A percentile compares a stretch with the other conserved stretches of the same genome.
These are phyloP conservation scores for Zygosaccharomyces bisporus DNA, from an alignment of 805 yeast genomes.

Conservation along the genomic window DNA sequence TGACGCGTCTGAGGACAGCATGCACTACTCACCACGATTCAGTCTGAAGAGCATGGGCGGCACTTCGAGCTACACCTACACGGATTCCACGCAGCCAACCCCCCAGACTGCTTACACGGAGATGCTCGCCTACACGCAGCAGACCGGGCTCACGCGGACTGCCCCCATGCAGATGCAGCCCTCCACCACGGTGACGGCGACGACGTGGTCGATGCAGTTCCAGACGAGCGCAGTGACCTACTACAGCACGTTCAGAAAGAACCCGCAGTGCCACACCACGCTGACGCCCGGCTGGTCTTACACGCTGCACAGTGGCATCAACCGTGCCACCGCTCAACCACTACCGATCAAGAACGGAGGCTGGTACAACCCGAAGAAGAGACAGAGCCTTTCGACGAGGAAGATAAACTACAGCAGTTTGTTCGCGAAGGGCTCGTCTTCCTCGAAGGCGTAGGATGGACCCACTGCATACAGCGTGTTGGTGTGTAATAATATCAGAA, in stretches of 20 bases:
- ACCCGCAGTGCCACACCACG: slow-evolving; percentile 51
- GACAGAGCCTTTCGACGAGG: slow-evolving; percentile 38
- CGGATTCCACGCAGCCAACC: slow-evolving; percentile 43
- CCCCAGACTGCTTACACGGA: slow-evolving; percentile 37
- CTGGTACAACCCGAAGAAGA: slow-evolving; percentile 59
- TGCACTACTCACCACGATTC: slow-evolving; percentile 68
- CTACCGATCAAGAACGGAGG: slow-evolving; percentile 58
- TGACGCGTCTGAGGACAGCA: slow-evolving; percentile 52
- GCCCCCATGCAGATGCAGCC: slow-evolving; percentile 97
- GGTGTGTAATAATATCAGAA: background rate
- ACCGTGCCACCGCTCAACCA: slow-evolving; percentile 69
- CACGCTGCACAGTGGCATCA: slow-evolving; percentile 55
- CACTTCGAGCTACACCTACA: slow-evolving; percentile 45
- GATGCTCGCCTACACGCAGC: slow-evolving; percentile 65
- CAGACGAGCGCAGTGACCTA: slow-evolving; percentile 67
- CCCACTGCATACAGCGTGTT: background rate
- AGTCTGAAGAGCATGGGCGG: slow-evolving; percentile 71
- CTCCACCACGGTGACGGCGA: slow-evolving; percentile 59
- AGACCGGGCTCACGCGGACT: slow-evolving; percentile 71
- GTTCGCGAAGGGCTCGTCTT: background rate
- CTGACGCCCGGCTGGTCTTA: slow-evolving; percentile 84
- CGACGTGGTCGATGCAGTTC: slow-evolving; percentile 60
- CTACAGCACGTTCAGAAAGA: slow-evolving; percentile 44
- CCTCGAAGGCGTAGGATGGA: background rate
- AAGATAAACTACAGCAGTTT: slow-evolving; percentile 22